These are phyloP conservation scores for Neoarthrinium moseri DNA, from an alignment of 2,329 filamentous ascomycete species.

Conservation along the genomic window DNA sequence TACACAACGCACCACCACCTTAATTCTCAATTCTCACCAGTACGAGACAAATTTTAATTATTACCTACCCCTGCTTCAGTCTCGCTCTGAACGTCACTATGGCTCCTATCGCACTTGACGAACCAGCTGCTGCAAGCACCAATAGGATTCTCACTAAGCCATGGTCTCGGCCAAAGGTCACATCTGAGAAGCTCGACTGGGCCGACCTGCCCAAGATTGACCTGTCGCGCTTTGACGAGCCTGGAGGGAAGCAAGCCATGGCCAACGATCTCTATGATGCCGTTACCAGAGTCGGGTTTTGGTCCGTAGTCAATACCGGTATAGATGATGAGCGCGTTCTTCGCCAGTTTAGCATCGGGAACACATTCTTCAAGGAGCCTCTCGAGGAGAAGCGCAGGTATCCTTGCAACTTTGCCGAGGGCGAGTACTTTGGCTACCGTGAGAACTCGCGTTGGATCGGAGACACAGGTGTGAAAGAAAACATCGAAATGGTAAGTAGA, in stretches of 20 bases:
- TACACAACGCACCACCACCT: background rate
- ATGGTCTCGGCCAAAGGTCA: slow-evolving; percentile 27
- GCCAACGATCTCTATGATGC: slow-evolving; percentile 51
- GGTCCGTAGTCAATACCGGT: slow-evolving; percentile 33
- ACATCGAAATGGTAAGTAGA: slow-evolving; percentile 45
- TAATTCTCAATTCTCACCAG: background rate
- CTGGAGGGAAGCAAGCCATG: slow-evolving; percentile 48
- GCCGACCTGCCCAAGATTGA: slow-evolving; percentile 54
- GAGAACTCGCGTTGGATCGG: slow-evolving; percentile 35
- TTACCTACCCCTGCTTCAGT: background rate
- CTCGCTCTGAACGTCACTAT: slow-evolving; percentile 13
- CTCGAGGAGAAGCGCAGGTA: slow-evolving; percentile 21
- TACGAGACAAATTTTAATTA: background rate
- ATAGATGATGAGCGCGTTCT: slow-evolving; percentile 20
- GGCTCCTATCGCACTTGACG: slow-evolving; percentile 24
- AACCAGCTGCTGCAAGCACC: slow-evolving; percentile 5
- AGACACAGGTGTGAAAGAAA: slow-evolving; percentile 38
- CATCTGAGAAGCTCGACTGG: slow-evolving; percentile 36
- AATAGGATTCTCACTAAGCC: slow-evolving; percentile 24
- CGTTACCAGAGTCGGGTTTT: slow-evolving; percentile 43
- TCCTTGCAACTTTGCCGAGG: slow-evolving; percentile 24
- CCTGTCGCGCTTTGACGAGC: slow-evolving; percentile 45
- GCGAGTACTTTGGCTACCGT: slow-evolving; percentile 29
- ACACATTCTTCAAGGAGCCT: slow-evolving; percentile 20
- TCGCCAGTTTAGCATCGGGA: slow-evolving; percentile 21